Conservation (phyloP, 352 stramenopile genomes). For the Phytophthora europaea region DNA sequence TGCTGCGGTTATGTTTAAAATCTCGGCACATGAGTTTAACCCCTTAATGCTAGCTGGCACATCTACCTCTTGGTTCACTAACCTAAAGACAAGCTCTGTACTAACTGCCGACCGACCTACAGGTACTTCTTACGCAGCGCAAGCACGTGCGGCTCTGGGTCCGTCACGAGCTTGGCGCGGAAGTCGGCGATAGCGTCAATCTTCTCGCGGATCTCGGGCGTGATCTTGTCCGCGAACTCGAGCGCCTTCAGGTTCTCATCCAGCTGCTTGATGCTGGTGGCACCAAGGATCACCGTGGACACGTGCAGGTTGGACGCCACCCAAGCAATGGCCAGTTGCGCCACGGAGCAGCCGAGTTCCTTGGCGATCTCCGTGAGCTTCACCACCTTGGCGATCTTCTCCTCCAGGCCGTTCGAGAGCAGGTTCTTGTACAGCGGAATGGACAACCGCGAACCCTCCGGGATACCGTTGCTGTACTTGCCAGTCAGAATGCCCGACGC, state of each 20-base stretch:
- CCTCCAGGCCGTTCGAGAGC: constrained; percentile 52
- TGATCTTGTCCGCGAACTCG: constrained; percentile 59
- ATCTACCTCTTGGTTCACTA: neutral
- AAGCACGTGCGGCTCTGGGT: constrained; percentile 35
- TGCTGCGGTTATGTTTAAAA: neutral
- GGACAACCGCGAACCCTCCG: constrained; percentile 57
- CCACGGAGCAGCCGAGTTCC: constrained; percentile 66
- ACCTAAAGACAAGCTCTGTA: neutral
- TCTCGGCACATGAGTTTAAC: neutral
- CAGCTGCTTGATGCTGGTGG: constrained; percentile 68
- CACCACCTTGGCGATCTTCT: constrained; percentile 50
- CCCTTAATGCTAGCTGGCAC: neutral
- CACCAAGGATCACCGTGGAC: constrained; percentile 67
- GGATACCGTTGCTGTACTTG: constrained; percentile 78
- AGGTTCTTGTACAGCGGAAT: constrained; percentile 50
- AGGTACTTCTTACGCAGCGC: constrained; percentile 36
- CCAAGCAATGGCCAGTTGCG: constrained; percentile 58
- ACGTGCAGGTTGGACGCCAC: constrained; percentile 64
- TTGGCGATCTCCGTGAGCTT: constrained; percentile 59
- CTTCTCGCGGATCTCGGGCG: constrained; percentile 57
- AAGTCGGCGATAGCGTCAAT: constrained; percentile 63
- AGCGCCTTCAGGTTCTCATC: constrained; percentile 72
- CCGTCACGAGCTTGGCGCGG: constrained; percentile 39
- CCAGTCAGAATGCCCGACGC: constrained; percentile 71
- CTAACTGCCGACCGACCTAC: constrained; percentile 1